Evolutionary conservation across 345 rosid genomes (phyloP).

Genomic region (Camelina sativa): DNA sequence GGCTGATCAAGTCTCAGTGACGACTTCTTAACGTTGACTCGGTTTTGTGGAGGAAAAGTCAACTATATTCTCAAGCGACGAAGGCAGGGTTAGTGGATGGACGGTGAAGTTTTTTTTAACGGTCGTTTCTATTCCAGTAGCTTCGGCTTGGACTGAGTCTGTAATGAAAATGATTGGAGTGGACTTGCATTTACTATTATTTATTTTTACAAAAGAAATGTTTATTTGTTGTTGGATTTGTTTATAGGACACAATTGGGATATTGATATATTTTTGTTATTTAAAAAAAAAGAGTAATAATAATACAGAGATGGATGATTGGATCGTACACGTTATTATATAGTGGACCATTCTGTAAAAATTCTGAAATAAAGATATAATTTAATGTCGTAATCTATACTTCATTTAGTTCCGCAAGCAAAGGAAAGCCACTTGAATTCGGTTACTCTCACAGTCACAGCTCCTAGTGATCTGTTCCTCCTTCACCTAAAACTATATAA

Average conservation of each 20-base stretch:
- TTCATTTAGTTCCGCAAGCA: conserved; percentile 45
- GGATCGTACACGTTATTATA: conserved; percentile 42
- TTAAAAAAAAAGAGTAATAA: not conserved
- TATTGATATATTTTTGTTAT: not conserved
- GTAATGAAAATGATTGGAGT: conserved; percentile 48
- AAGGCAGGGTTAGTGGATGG: conserved; percentile 32
- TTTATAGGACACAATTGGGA: conserved; percentile 42
- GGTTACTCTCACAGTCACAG: conserved; percentile 38
- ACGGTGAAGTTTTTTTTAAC: conserved; percentile 37
- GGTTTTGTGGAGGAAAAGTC: conserved; percentile 16
- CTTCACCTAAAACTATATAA: conserved; percentile 14
- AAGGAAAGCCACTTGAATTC: conserved; percentile 47
- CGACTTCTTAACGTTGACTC: conserved; percentile 42
- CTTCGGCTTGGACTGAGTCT: conserved; percentile 41
- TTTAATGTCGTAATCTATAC: conserved; percentile 32
- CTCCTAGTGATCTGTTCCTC: conserved; percentile 42
- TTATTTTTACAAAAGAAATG: conserved; percentile 11
- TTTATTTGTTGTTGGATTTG: conserved; percentile 43
- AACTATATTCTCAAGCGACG: conserved; percentile 15
- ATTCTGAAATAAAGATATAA: not conserved
- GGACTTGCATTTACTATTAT: conserved; percentile 42
- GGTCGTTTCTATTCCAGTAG: conserved; percentile 36
- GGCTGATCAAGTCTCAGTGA: conserved; percentile 44
- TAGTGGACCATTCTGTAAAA: conserved; percentile 30
- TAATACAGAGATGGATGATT: conserved; percentile 34